Conservation (phyloP, 2,329 filamentous ascomycete species). For the Curvularia hawaiiensis region DNA sequence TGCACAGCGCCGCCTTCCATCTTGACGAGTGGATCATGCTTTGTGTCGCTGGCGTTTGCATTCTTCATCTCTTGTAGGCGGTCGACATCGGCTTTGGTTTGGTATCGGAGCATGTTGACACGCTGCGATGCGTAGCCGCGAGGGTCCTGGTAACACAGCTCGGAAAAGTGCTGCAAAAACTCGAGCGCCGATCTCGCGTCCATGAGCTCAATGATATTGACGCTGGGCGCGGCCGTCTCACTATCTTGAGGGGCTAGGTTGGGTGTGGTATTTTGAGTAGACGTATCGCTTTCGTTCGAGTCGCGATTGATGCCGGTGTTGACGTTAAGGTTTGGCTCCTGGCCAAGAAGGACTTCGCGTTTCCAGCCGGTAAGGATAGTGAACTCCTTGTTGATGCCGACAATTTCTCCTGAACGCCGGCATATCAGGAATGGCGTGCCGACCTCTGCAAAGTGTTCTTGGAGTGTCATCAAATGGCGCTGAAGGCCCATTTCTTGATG, state of each 20-base stretch:
- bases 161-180: constrained; percentile 95
- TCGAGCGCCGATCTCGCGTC: constrained; percentile 93
- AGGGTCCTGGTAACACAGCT: constrained; percentile 89
- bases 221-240: constrained; percentile 65
- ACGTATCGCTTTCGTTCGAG: constrained; percentile 46
- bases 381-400: constrained; percentile 94
- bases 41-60: constrained; percentile 27
- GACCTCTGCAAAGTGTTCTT: constrained; percentile 85
- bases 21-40: constrained; percentile 35
- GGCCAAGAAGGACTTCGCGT: constrained; percentile 84
- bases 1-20: constrained; percentile 37
- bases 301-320: constrained; percentile 67
- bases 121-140: constrained; percentile 82
- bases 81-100: constrained; percentile 54
- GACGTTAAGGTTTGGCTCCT: constrained; percentile 84
- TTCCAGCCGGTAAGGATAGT: constrained; percentile 95
- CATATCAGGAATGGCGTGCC: constrained; percentile 92
- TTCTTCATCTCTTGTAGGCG: constrained; percentile 34
- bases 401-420: constrained; percentile 91
- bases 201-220: constrained; percentile 89
- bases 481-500: constrained; percentile 99
- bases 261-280: constrained; percentile 53
- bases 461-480: constrained; percentile 87
- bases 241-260: constrained; percentile 45
- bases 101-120: constrained; percentile 87